phyloP scores from a whole-genome alignment of 495 filamentous ascomycete species.

The Neurospora cerealis region DNA sequence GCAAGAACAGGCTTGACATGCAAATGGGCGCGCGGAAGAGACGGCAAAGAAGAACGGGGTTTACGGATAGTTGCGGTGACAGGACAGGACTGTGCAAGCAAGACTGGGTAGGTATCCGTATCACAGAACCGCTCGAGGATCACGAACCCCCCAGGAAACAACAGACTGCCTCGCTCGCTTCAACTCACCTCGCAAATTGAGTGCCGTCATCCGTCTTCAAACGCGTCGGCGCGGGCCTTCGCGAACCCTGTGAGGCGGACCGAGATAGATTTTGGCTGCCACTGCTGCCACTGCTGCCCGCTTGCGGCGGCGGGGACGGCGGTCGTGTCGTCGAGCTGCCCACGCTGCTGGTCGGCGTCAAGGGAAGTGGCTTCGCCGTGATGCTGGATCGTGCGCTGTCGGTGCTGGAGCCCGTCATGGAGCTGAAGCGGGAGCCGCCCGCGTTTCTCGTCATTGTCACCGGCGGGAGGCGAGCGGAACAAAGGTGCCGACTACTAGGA shows the following conservation, averaged over 20 bases:
- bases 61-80: not conserved
- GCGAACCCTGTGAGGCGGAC: constrained; percentile 24
- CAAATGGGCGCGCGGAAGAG: constrained; percentile 1
- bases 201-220: constrained; percentile 47
- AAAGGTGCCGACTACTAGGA: constrained; percentile 11
- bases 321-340: constrained; percentile 29
- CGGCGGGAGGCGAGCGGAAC: constrained; percentile 14
- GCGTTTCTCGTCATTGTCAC: constrained; percentile 53
- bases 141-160: not conserved
- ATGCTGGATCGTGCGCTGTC: constrained; percentile 49
- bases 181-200: constrained; percentile 27
- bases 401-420: constrained; percentile 51
- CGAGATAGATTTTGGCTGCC: constrained; percentile 16
- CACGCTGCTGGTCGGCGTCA: constrained; percentile 29
- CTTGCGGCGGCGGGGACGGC: constrained; percentile 31
- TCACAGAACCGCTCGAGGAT: not conserved
- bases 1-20: constrained; percentile 14
- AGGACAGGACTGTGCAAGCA: not conserved
- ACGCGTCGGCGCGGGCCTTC: constrained; percentile 41
- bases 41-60: not conserved
- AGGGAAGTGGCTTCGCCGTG: constrained; percentile 43
- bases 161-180: not conserved
- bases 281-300: not conserved
- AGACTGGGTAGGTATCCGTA: not conserved
- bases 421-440: constrained; percentile 46